Conservation (phyloP, 2,329 filamentous ascomycete genomes). For the Fusarium liriodendri region DNA sequence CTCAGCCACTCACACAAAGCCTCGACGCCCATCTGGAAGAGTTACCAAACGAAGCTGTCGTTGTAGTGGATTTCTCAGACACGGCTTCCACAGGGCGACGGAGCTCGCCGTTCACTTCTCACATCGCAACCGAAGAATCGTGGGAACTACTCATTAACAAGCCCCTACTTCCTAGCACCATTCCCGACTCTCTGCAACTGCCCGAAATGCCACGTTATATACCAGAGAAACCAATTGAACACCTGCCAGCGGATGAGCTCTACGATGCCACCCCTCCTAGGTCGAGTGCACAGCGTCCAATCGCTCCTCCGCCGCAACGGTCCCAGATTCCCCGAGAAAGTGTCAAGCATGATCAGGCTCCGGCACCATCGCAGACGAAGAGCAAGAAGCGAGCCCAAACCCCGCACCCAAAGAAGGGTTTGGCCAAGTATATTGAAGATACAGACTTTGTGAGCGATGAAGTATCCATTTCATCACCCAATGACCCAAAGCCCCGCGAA, state of each 20-base stretch:
- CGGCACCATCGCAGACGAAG: background rate
- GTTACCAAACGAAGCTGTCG: background rate
- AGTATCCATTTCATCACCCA: background rate
- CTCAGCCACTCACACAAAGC: slow-evolving; percentile 41
- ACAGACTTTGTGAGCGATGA: background rate
- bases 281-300: background rate
- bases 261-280: slow-evolving; percentile 43
- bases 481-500: background rate
- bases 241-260: slow-evolving; percentile 43
- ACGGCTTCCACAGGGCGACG: slow-evolving; percentile 49
- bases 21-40: background rate
- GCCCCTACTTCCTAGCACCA: slow-evolving; percentile 5
- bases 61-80: slow-evolving; percentile 48
- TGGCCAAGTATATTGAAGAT: slow-evolving; percentile 4
- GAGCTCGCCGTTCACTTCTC: slow-evolving; percentile 45
- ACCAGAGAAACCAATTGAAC: slow-evolving; percentile 6
- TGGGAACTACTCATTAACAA: slow-evolving; percentile 33
- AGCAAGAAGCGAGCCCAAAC: background rate
- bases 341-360: background rate
- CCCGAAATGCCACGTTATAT: background rate
- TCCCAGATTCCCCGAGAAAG: background rate
- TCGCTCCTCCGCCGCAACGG: background rate
- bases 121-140: background rate
- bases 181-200: slow-evolving; percentile 1
- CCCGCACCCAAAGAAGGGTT: background rate